Percentiles rank a stretch among this genome's conserved stretches.
phyloP scores from a whole-genome alignment of 805 yeast species.

The Cyberlindnera nakhonratchasimensis region DNA sequence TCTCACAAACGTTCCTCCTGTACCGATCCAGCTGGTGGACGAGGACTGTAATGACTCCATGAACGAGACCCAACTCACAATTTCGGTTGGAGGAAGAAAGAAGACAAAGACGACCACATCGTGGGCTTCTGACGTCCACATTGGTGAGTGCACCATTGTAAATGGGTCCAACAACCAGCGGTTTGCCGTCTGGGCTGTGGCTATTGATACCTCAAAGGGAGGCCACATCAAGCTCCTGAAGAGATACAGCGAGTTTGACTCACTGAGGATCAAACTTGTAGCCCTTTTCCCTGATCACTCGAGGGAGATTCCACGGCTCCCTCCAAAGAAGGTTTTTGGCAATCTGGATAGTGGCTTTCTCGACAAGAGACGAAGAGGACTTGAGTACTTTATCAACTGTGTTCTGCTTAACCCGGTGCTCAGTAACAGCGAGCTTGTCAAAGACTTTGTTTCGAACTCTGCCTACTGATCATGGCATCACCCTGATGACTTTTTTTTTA shows the following conservation, averaged over 20 bases:
- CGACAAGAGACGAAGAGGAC: slow-evolving; percentile 37
- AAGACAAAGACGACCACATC: neutral
- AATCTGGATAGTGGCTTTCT: slow-evolving; percentile 32
- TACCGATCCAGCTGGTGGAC: slow-evolving; percentile 39
- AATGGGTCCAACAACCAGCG: slow-evolving; percentile 34
- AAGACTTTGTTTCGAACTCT: slow-evolving; percentile 25
- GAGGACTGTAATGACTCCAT: slow-evolving; percentile 25
- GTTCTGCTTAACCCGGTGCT: slow-evolving; percentile 41
- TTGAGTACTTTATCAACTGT: slow-evolving; percentile 43
- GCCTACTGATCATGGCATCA: too few species aligned
- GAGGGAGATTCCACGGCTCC: slow-evolving; percentile 42
- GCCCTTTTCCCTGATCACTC: slow-evolving; percentile 34
- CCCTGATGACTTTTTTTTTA: neutral
- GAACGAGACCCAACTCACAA: neutral
- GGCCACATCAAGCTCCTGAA: slow-evolving; percentile 44
- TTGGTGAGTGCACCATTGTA: slow-evolving; percentile 38
- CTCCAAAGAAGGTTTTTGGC: slow-evolving; percentile 38
- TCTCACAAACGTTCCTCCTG: slow-evolving; percentile 33
- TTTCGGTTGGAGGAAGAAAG: neutral
- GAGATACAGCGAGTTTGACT: slow-evolving; percentile 62
- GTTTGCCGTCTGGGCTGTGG: slow-evolving; percentile 42
- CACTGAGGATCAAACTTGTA: slow-evolving; percentile 39
- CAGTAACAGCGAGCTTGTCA: slow-evolving; percentile 31
- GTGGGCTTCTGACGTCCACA: slow-evolving; percentile 39
- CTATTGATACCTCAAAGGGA: slow-evolving; percentile 33